A percentile compares a stretch with the other conserved stretches of the same genome.
Evolutionary conservation across 805 yeast genomes (phyloP).

Genomic region (Candida maris): DNA sequence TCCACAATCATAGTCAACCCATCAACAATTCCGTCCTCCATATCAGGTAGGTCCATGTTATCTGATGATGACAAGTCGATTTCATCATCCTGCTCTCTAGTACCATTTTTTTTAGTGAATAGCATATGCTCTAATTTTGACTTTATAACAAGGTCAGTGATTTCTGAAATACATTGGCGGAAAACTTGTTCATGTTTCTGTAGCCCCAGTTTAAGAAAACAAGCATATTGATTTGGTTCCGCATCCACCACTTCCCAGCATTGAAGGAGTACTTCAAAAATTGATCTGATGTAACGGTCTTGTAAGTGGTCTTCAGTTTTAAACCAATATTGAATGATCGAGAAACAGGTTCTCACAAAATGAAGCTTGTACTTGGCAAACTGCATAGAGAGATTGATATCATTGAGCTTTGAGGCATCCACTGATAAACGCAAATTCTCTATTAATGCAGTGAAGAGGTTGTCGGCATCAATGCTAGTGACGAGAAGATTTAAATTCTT

Average conservation of each 20-base stretch:
- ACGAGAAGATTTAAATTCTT: constrained; percentile 9
- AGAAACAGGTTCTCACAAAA: constrained; percentile 22
- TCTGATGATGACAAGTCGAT: constrained; percentile 4
- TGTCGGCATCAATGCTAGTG: constrained; percentile 18
- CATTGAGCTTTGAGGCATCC: constrained; percentile 27
- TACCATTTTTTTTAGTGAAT: neutral
- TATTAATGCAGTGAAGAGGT: constrained; percentile 22
- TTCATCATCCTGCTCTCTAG: neutral
- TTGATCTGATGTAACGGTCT: constrained; percentile 16
- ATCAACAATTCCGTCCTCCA: constrained; percentile 20
- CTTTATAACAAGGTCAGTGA: constrained; percentile 11
- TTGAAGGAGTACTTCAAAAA: constrained; percentile 23
- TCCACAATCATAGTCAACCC: constrained; percentile 30
- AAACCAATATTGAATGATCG: constrained; percentile 11
- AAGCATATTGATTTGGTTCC: constrained; percentile 11
- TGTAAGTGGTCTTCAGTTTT: constrained; percentile 7
- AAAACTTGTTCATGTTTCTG: constrained; percentile 13
- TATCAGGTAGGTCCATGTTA: constrained; percentile 7
- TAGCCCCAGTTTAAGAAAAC: constrained; percentile 13
- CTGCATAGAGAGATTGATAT: constrained; percentile 29
- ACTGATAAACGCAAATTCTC: constrained; percentile 18
- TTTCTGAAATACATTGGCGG: constrained; percentile 14
- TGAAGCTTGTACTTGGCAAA: constrained; percentile 24
- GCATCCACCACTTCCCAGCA: constrained; percentile 20
- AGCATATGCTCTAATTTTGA: constrained; percentile 9